Evolutionary conservation across 2,329 filamentous ascomycete genomes (phyloP).

Genomic region (Paecilomyces variotii): DNA sequence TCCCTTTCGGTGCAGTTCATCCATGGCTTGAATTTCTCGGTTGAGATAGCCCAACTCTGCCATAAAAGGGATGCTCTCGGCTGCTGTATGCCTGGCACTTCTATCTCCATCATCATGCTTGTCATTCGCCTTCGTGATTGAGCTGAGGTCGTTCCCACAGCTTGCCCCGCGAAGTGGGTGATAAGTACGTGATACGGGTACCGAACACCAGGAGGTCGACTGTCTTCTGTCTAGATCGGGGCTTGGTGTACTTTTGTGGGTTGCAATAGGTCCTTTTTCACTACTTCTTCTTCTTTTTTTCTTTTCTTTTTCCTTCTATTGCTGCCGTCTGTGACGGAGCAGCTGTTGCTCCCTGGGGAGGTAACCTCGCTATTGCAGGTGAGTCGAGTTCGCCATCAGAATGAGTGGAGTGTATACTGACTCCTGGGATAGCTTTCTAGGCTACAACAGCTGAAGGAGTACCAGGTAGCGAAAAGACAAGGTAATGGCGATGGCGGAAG

Average conservation of each 20-base stretch:
- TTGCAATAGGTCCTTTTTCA: not conserved
- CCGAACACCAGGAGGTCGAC: not conserved
- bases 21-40: not conserved
- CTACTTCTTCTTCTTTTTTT: not conserved
- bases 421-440: not conserved
- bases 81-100: not conserved
- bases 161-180: not conserved
- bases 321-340: not conserved
- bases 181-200: not conserved
- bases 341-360: not conserved
- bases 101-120: not conserved
- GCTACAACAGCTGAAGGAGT: not conserved
- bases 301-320: not conserved
- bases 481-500: not conserved
- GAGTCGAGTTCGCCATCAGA: not conserved
- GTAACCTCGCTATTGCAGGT: not conserved
- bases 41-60: not conserved
- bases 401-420: not conserved
- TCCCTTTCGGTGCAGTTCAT: not conserved
- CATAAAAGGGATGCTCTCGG: not conserved
- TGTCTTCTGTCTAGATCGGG: not conserved
- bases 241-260: not conserved
- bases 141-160: not conserved
- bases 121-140: not conserved
- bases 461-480: not conserved